phyloP scores from a whole-genome alignment of 1,284 basidiomycete genomes.

The Trichosporon faecale region DNA sequence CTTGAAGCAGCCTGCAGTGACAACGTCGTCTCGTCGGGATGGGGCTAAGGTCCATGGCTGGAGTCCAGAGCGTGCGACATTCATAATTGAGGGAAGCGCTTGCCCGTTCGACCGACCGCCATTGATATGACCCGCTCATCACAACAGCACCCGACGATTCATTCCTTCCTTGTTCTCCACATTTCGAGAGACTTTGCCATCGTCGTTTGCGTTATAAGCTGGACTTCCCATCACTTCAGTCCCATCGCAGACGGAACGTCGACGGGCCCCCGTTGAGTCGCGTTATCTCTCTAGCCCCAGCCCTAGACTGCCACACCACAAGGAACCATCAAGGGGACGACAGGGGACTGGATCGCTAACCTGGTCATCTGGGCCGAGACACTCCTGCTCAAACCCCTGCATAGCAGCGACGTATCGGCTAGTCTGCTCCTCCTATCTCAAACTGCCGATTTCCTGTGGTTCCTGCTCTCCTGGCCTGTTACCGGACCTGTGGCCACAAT shows the following conservation, averaged over 20 bases:
- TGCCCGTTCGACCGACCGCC: neutral
- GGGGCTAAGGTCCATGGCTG: neutral
- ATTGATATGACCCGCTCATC: neutral
- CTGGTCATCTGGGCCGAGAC: neutral
- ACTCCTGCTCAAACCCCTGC: neutral
- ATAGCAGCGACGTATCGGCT: neutral
- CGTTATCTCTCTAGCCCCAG: neutral
- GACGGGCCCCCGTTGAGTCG: neutral
- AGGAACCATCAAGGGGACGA: neutral
- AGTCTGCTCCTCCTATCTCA: neutral
- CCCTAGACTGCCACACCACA: neutral
- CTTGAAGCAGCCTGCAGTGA: neutral
- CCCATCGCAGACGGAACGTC: neutral
- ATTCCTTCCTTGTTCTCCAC: neutral
- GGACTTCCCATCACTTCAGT: neutral
- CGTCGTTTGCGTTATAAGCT: neutral
- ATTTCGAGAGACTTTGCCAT: neutral
- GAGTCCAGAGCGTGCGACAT: neutral
- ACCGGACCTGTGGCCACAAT: neutral
- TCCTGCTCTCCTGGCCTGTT: too few species aligned
- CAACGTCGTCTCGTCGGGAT: neutral
- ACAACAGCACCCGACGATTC: neutral
- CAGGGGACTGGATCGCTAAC: neutral
- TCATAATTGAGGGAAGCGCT: neutral
- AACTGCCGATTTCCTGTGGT: too few species aligned